Evolutionary conservation across 169 alveolate genomes (phyloP), one percentile per base, ranked within the genome.

Genomic region (Cryptosporidium xiaoi): DNA sequence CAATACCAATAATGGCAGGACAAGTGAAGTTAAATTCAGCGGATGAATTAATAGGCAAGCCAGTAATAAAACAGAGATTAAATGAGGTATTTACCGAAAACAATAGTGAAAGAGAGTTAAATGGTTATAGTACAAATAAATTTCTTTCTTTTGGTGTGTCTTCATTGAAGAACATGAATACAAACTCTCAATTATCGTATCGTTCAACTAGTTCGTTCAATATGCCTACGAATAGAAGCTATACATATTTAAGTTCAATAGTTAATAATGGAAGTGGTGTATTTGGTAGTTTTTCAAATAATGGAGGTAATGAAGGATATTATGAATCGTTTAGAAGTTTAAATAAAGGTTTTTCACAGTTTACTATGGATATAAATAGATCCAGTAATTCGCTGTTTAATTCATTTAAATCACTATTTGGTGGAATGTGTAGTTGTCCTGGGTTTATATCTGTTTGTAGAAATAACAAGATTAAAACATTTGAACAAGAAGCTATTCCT

Each of bases 391-490:
- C 83, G 27, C 44, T 69, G 0, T 51, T 69, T n/a, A 69, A 69
- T 20, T 16, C 27, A 10, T 27, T 77, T 29, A 44, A 71, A 12
- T 55, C 87, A 24, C 7, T 77, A n/a, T 60, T 77, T 18, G 58
- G 40, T 56, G 65, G 87, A 3, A 20, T 77, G 2, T 77, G 87
- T 62, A 77, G 87, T 36, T 77, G 87, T 46, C 87, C 87, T 40
- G 87, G 87, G 16, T 77, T 77, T 50, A 60, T 77, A 13, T 77
- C 87, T n/a, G 31, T 40, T 8, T 77, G 87, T 51, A 77, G 56
- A 13, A 77, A 56, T 51, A 56, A 29, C 27, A 77, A 62, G 51
- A 36, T 77, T 13, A 51, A 77, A 46, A 60, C 87, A 44, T 60
- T 77, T 20, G 87, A 77, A 27, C 87, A 77, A 48, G 87, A 77